Base-by-base conservation (phyloP, 2,329 filamentous ascomycete species). In the Diplodia sapinea region DNA sequence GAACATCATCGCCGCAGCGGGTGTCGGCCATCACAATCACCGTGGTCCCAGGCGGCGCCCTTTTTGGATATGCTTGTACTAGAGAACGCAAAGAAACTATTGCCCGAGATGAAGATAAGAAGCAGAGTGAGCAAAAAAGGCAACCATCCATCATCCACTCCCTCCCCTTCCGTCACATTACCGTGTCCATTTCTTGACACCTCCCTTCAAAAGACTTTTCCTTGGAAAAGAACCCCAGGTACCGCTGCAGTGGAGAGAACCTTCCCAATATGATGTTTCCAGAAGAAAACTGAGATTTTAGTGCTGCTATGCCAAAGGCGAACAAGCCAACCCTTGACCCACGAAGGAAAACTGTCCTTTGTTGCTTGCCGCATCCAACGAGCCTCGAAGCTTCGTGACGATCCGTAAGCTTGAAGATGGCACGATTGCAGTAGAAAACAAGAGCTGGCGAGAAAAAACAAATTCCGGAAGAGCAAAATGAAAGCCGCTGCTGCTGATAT, bases 261-360 rank as follows among this genome's bases (percentile, higher is more conserved):
- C 38, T 15, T 47, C 38, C n/a, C 36, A 54, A 43, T 40, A 55
- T 43, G 51, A 54, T 66, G 59, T 54, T 65, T 49, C 61, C 49
- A 52, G 61, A 68, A 66, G 61, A 61, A 67, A 40, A 61, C 63
- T 62, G 64, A 36, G 26, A 43, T 59, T 66, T 57, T 66, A 47
- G n/a, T 40, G 64, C 54, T 59, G 64, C 29, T 66, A 66, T 64
- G 61, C 61, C 49, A 64, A 52, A 64, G 61, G 61, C 49, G 33
- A 64, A 54, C 40, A 20, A 57, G 54, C 64, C 64, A 66, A 57
- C 54, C 64, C 17, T 56, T 49, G 20, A 59, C 38, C 26, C 52
- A 33, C 26, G 40, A n/a, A 57, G 20, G 23, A 57, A 59, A 43
- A 36, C 49, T 50, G 29, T n/a, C 36, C 61, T 54, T 54, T 54